A percentile compares a stretch with the other conserved stretches of the same genome.
These are phyloP conservation scores for Lentinula lateritia DNA, from an alignment of 768 basidiomycete genomes.

Conservation along the genomic window DNA sequence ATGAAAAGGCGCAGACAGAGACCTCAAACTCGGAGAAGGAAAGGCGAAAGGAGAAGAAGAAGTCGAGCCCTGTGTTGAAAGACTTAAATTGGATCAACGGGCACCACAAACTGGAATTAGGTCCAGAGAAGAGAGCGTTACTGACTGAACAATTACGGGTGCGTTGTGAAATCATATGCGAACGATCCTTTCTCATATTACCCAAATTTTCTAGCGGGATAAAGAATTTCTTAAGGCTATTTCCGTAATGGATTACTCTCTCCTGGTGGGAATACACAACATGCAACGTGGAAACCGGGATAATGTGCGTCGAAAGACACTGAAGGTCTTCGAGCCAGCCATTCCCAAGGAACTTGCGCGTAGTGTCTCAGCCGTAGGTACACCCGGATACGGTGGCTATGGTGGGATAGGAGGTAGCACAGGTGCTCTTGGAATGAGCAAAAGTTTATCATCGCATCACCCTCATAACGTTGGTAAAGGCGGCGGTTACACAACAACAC, in stretches of 20 bases:
- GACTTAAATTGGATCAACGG: conserved; percentile 96
- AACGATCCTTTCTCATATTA: neutral
- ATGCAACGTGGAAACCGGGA: conserved; percentile 89
- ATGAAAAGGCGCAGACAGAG: conserved; percentile 3
- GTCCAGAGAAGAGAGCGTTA: conserved; percentile 90
- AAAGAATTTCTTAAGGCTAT: conserved; percentile 77
- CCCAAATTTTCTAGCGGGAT: conserved; percentile 42
- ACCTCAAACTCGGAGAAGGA: conserved; percentile 28
- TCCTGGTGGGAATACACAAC: conserved; percentile 92
- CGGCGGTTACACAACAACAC: conserved; percentile 48
- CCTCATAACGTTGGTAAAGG: conserved; percentile 6
- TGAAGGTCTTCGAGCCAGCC: conserved; percentile 74
- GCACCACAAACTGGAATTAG: conserved; percentile 74
- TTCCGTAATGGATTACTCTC: conserved; percentile 93
- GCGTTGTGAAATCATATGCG: neutral
- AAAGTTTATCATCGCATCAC: neutral
- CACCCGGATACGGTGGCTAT: neutral
- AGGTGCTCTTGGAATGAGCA: conserved; percentile 1
- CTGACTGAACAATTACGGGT: conserved; percentile 81
- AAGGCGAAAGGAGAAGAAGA: conserved; percentile 57
- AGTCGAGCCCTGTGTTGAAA: conserved; percentile 88
- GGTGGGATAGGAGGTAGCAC: conserved; percentile 2
- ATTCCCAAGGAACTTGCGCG: neutral
- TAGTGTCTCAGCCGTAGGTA: conserved; percentile 37
- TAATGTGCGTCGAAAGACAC: conserved; percentile 83